Evolutionary conservation across 2,329 filamentous ascomycete species (phyloP), one percentile per base, ranked within the genome.

Genomic region (Fusarium luffae): DNA sequence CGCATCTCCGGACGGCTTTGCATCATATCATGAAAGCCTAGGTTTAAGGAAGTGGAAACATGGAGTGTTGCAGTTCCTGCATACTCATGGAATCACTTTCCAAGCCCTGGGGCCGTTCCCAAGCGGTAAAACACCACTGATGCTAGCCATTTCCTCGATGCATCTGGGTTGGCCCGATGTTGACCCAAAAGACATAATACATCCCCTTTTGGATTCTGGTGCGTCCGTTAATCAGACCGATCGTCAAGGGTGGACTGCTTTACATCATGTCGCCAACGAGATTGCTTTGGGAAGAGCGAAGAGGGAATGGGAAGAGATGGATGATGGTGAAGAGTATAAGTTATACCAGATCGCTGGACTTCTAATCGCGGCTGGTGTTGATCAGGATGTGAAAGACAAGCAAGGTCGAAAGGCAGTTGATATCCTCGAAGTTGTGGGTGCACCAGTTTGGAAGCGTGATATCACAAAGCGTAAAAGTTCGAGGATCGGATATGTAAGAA

Each of bases 241-340:
- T 23, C 23, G 27, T 3, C 32, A 37, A 19, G 61, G 61, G 2
- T 60, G 61, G 60, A 60, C 21, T 8, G 63, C 61, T 34, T 28
- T 66, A 10, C 63, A 66, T 25, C 54, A 66, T 8, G 18, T 60
- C 2, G 63, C 63, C 13, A 66, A 60, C n/a, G 41, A 49, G 11
- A 60, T 66, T 25, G 47, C 52, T 8, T 11, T 65, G 2, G 41
- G 46, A 8, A 65, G 62, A 6, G n/a, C n/a, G 5, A 65, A 59
- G 46, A 65, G 51, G 10, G n/a, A 10, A 4, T 43, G 42, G 46
- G 62, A 42, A 18, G 7, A 18, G 3, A 19, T 3, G 25, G 32
- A n/a, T 7, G 28, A 65, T 5, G 40, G 12, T 9, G 52, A 59
- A 42, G 62, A 65, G 14, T 54, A 34, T 4, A 47, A n/a, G 8